Evolutionary conservation across 306 rosid genomes (phyloP).

Genomic region (Vigna radiata): DNA sequence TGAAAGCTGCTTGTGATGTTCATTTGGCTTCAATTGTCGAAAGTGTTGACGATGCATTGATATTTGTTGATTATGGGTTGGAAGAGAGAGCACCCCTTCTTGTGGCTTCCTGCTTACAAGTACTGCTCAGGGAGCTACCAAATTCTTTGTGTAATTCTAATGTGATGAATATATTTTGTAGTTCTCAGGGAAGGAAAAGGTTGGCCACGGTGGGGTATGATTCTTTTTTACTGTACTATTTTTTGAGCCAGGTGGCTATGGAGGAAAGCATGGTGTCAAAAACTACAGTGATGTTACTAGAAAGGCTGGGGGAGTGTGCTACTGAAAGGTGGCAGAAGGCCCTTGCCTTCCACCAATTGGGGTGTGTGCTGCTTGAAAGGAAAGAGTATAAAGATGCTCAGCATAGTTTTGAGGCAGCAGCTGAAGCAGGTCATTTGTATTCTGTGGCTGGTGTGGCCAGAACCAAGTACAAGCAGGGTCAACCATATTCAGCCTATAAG

Average conservation of each 20-base stretch:
- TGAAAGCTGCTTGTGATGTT: constrained; percentile 73
- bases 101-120: constrained; percentile 75
- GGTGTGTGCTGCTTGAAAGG: constrained; percentile 72
- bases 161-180: constrained; percentile 58
- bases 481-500: constrained; percentile 67
- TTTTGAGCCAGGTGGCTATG: constrained; percentile 77
- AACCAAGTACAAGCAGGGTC: constrained; percentile 68
- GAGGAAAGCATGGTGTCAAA: constrained; percentile 70
- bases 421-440: constrained; percentile 70
- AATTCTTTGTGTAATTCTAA: constrained; percentile 52
- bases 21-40: constrained; percentile 61
- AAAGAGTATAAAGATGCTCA: constrained; percentile 58
- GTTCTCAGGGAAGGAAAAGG: constrained; percentile 60
- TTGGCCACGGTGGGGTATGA: constrained; percentile 58
- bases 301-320: constrained; percentile 67
- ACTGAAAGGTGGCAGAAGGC: constrained; percentile 70
- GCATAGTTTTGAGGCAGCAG: constrained; percentile 62
- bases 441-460: constrained; percentile 76
- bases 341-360: constrained; percentile 70
- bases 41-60: constrained; percentile 62
- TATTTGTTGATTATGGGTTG: constrained; percentile 68
- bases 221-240: constrained; percentile 72
- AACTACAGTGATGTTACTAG: constrained; percentile 63
- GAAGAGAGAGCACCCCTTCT: constrained; percentile 69
- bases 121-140: constrained; percentile 71